phyloP scores from a whole-genome alignment of 1,284 basidiomycete species.

The Coniophora puteana region DNA sequence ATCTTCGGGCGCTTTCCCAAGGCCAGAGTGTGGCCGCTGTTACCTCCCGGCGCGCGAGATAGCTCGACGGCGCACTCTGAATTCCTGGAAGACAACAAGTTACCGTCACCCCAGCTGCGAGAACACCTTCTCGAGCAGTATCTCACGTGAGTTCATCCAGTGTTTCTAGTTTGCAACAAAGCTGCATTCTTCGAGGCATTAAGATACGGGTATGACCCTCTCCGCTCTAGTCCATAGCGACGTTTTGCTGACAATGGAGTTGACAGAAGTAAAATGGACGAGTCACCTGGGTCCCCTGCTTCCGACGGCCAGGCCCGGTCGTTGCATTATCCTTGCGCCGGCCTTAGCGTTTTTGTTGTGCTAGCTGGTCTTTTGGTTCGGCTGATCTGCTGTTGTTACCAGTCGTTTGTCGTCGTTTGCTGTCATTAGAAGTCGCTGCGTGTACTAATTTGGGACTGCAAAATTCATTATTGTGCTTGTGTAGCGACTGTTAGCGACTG shows the following conservation, averaged over 20 bases:
- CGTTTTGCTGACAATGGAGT: too few species aligned
- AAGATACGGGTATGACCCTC: conserved; percentile 34
- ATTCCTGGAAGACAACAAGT: conserved; percentile 17
- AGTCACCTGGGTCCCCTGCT: conserved; percentile 26
- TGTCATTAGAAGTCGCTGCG: too few species aligned
- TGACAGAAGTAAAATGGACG: not conserved
- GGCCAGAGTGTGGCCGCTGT: conserved; percentile 78
- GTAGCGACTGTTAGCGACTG: too few species aligned
- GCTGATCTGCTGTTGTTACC: too few species aligned
- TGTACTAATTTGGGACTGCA: too few species aligned
- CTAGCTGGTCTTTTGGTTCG: too few species aligned
- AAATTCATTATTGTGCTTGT: too few species aligned
- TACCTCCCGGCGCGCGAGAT: conserved; percentile 32
- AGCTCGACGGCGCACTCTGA: conserved; percentile 9
- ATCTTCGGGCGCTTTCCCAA: conserved; percentile 76
- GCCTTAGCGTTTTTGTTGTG: too few species aligned
- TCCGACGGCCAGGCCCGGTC: conserved; percentile 27
- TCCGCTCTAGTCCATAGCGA: too few species aligned
- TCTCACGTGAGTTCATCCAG: conserved; percentile 75
- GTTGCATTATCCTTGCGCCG: too few species aligned
- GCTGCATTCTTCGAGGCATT: conserved; percentile 63
- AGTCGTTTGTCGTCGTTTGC: too few species aligned
- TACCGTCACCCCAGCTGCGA: conserved; percentile 59
- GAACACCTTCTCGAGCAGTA: conserved; percentile 71
- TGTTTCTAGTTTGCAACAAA: conserved; percentile 73